phyloP scores from a whole-genome alignment of 331 rosid species.

The Spiraea crenata region DNA sequence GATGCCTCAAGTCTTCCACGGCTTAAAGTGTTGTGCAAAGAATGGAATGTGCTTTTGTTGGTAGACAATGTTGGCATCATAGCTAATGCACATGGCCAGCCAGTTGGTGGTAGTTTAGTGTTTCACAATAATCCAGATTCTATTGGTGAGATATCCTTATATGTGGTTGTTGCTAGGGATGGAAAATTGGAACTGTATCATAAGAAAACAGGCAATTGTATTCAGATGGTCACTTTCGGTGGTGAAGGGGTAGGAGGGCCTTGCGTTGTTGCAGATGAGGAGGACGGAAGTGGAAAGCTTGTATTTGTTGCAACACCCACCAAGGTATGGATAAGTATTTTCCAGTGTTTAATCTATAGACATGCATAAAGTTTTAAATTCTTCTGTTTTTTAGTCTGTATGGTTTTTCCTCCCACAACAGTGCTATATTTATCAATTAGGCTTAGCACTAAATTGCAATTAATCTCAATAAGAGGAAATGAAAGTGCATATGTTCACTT shows the following conservation, averaged over 20 bases:
- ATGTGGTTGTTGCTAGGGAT: slow-evolving; percentile 69
- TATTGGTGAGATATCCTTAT: slow-evolving; percentile 76
- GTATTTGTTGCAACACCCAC: slow-evolving; percentile 69
- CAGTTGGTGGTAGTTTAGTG: slow-evolving; percentile 84
- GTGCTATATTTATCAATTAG: neutral
- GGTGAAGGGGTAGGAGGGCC: slow-evolving; percentile 67
- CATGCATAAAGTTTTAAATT: neutral
- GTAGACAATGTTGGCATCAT: slow-evolving; percentile 88
- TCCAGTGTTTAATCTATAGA: neutral
- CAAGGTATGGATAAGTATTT: slow-evolving; percentile 51
- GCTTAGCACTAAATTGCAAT: neutral
- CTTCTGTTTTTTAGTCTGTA: neutral
- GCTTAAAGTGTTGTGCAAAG: slow-evolving; percentile 65
- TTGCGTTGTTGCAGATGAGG: slow-evolving; percentile 69
- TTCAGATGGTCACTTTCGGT: slow-evolving; percentile 69
- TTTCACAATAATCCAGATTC: slow-evolving; percentile 62
- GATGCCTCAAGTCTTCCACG: slow-evolving; percentile 68
- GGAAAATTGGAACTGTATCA: slow-evolving; percentile 86
- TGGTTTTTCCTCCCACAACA: neutral
- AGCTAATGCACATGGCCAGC: slow-evolving; percentile 68
- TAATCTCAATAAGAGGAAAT: neutral
- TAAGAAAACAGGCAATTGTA: slow-evolving; percentile 68
- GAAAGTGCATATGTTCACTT: neutral
- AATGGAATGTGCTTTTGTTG: slow-evolving; percentile 81
- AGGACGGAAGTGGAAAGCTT: slow-evolving; percentile 56